These are phyloP conservation scores for Plasmodium gonderi DNA, from an alignment of 169 alveolate species.

Conservation along the genomic window DNA sequence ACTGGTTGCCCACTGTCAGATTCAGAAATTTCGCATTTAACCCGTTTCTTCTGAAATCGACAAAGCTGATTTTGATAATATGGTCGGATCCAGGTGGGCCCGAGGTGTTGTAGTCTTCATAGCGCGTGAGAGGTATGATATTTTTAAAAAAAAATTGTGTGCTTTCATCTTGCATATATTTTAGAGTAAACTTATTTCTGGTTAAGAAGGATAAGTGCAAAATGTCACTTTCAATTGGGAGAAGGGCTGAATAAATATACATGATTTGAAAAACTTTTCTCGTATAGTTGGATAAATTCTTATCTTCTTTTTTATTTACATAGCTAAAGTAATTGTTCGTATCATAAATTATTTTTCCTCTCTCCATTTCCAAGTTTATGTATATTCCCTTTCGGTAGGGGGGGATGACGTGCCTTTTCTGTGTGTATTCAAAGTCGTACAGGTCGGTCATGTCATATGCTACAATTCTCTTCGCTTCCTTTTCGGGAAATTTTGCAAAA, in stretches of 20 bases:
- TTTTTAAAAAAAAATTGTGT: constrained; percentile 31
- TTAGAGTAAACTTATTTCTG: constrained; percentile 52
- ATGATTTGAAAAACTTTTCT: constrained; percentile 12
- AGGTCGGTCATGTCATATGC: constrained; percentile 28
- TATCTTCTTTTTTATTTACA: neutral
- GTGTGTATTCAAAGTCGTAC: constrained; percentile 9
- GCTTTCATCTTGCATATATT: neutral
- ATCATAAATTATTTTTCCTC: constrained; percentile 7
- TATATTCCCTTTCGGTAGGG: constrained; percentile 65
- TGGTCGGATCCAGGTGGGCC: neutral
- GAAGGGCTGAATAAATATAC: constrained; percentile 54
- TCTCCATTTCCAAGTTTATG: constrained; percentile 15
- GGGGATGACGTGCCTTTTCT: constrained; percentile 40
- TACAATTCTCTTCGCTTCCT: neutral
- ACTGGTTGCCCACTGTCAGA: neutral
- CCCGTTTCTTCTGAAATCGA: neutral
- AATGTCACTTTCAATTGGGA: constrained; percentile 66
- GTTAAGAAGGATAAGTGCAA: constrained; percentile 17
- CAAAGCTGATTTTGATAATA: neutral
- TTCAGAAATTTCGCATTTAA: neutral
- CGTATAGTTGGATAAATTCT: neutral
- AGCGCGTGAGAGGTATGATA: constrained; percentile 36
- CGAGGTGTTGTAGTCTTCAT: constrained; percentile 19
- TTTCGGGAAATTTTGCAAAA: no score
- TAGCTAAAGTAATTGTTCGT: neutral